Conservation (phyloP, 2,329 filamentous ascomycete genomes). For the Pseudocercospora crystallina region DNA sequence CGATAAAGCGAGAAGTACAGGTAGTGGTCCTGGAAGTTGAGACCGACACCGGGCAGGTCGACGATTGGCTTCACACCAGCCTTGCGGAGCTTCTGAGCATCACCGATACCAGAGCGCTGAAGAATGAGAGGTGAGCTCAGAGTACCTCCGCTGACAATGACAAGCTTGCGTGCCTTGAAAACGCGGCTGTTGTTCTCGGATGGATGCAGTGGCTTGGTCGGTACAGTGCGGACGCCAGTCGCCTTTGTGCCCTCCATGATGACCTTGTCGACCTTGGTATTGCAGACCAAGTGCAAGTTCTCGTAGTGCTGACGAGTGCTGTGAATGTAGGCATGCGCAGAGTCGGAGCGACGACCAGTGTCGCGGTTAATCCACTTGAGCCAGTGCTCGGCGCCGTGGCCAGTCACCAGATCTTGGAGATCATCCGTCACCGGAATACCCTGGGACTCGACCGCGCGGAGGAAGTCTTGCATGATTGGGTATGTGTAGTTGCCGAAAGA, state of each 20-base stretch:
- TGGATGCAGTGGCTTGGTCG: conserved; percentile 66
- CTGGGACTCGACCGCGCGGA: conserved; percentile 62
- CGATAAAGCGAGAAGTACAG: conserved; percentile 69
- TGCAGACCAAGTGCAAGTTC: conserved; percentile 71
- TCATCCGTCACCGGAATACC: conserved; percentile 75
- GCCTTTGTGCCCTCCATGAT: conserved; percentile 71
- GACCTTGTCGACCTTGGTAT: conserved; percentile 76
- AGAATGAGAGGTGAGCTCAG: conserved; percentile 73
- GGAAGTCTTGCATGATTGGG: conserved; percentile 78
- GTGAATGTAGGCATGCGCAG: conserved; percentile 76
- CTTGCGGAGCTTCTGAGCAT: conserved; percentile 68
- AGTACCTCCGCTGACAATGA: conserved; percentile 71
- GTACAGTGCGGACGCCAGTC: conserved; percentile 69
- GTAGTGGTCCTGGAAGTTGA: conserved; percentile 77
- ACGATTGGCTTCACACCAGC: conserved; percentile 68
- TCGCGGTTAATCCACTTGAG: conserved; percentile 78
- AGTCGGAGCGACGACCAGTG: conserved; percentile 71
- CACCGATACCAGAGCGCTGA: conserved; percentile 70
- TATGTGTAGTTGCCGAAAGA: conserved; percentile 75
- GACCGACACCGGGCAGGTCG: conserved; percentile 70
- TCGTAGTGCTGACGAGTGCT: conserved; percentile 68
- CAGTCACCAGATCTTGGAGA: conserved; percentile 67
- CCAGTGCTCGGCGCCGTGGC: conserved; percentile 74
- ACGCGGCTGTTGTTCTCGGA: conserved; percentile 53
- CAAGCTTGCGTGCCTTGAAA: conserved; percentile 70